Percentiles rank a stretch among this genome's conserved stretches.
Evolutionary conservation across 1,284 basidiomycete species (phyloP).

Genomic region (Thecaphora frezii): DNA sequence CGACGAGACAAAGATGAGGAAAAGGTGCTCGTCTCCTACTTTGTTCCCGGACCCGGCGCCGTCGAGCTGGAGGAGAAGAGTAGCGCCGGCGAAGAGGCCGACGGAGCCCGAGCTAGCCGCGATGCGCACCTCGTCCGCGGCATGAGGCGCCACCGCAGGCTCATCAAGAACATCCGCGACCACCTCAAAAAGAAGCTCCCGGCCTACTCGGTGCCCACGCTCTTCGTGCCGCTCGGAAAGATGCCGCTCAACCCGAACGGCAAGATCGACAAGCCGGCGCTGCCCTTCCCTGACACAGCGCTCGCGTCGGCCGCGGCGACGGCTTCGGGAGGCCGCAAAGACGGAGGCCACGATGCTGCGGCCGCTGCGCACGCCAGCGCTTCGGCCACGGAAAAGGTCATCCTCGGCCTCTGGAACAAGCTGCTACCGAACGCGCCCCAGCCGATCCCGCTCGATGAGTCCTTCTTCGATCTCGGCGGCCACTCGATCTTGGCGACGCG

Average conservation of each 20-base stretch:
- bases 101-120: constrained; percentile 22
- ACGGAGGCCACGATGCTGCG: not conserved
- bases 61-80: constrained; percentile 71
- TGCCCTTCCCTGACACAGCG: constrained; percentile 97
- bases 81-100: constrained; percentile 46
- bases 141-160: constrained; percentile 63
- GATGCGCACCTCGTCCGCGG: constrained; percentile 45
- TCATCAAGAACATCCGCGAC: constrained; percentile 87
- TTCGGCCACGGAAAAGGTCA: constrained; percentile 75
- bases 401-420: constrained; percentile 75
- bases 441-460: constrained; percentile 83
- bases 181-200: constrained; percentile 97
- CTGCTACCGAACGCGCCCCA: constrained; percentile 80
- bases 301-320: constrained; percentile 62
- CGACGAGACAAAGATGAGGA: constrained; percentile 98
- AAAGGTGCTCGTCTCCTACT: constrained; percentile 96
- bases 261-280: constrained; percentile 96
- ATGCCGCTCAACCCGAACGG: constrained; percentile 99
- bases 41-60: constrained; percentile 81
- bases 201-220: constrained; percentile 61
- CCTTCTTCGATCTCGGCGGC: constrained; percentile 97
- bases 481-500: constrained; percentile 98
- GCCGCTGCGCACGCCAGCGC: constrained; percentile 40
- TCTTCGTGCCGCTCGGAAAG: constrained; percentile 81
- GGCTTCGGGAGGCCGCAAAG: constrained; percentile 7